Conservation (phyloP, 805 yeast genomes). For the Lipomyces anomalus region DNA sequence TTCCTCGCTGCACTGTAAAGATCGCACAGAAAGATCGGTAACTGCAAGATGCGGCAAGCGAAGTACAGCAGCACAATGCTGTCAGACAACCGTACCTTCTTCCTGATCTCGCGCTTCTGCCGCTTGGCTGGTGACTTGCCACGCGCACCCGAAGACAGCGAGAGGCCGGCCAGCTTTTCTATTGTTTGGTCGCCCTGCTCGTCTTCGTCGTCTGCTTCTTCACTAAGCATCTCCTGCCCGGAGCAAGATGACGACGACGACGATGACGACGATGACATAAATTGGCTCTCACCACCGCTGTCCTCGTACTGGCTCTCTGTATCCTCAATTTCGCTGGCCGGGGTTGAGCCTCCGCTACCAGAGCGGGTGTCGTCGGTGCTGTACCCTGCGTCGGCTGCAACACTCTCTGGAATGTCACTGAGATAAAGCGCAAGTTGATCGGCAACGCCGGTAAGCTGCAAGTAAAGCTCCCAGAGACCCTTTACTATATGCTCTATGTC, state of each 20-base stretch:
- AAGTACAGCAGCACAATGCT: slow-evolving; percentile 15
- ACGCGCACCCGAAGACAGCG: slow-evolving; percentile 3
- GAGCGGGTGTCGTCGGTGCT: background rate
- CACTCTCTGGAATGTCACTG: too few relatives aligned
- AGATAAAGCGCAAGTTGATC: background rate
- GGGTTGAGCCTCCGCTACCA: background rate
- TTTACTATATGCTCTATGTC: slow-evolving; percentile 22
- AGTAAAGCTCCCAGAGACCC: slow-evolving; percentile 9
- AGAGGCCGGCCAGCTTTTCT: slow-evolving; percentile 2
- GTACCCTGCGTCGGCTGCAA: background rate
- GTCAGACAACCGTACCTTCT: slow-evolving; percentile 7
- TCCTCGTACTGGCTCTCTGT: background rate
- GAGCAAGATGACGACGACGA: background rate
- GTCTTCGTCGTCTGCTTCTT: background rate
- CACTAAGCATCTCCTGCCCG: background rate
- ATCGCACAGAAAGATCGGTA: slow-evolving; percentile 18
- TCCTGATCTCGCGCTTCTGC: background rate
- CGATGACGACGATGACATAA: background rate
- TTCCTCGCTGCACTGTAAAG: slow-evolving; percentile 7
- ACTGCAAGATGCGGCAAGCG: slow-evolving; percentile 14
- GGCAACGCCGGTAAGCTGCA: background rate
- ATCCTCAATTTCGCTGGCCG: background rate
- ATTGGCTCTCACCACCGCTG: background rate
- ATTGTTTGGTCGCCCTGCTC: background rate
- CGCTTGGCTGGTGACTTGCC: too few relatives aligned